phyloP scores from a whole-genome alignment of 2,329 filamentous ascomycete species.

The Fusarium coicis region DNA sequence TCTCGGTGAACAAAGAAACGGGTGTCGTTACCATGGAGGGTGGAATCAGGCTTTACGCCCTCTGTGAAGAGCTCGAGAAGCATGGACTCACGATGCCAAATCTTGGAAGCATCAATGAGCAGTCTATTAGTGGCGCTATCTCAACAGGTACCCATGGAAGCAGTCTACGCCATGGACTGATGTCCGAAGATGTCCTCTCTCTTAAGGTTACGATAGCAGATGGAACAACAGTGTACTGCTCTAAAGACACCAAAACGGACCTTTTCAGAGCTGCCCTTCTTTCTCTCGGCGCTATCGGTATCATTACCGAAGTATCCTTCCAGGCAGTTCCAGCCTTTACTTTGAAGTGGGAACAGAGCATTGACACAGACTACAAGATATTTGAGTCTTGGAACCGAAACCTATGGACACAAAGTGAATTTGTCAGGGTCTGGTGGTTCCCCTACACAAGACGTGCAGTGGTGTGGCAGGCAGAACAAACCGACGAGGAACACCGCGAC shows the following conservation, averaged over 20 bases:
- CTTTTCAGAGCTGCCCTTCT: constrained; percentile 90
- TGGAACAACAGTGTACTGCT: constrained; percentile 78
- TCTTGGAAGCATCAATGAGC: constrained; percentile 92
- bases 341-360: constrained; percentile 86
- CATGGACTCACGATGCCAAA: constrained; percentile 88
- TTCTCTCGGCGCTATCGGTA: constrained; percentile 88
- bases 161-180: constrained; percentile 82
- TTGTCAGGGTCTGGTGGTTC: constrained; percentile 97
- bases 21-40: constrained; percentile 81
- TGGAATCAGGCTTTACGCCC: constrained; percentile 83
- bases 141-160: constrained; percentile 94
- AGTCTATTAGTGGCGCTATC: constrained; percentile 92
- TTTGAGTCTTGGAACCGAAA: constrained; percentile 76
- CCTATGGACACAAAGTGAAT: constrained; percentile 88
- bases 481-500: constrained; percentile 67
- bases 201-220: constrained; percentile 86
- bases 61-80: constrained; percentile 79
- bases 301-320: constrained; percentile 90
- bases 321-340: constrained; percentile 82
- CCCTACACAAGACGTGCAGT: constrained; percentile 90
- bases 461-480: constrained; percentile 88
- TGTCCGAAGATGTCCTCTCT: constrained; percentile 80
- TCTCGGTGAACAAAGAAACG: constrained; percentile 74
- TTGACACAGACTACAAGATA: constrained; percentile 76
- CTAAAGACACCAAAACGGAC: constrained; percentile 73